These are phyloP conservation scores for Penicillium polonicum DNA, from an alignment of 2,329 filamentous ascomycete species.

Conservation along the genomic window DNA sequence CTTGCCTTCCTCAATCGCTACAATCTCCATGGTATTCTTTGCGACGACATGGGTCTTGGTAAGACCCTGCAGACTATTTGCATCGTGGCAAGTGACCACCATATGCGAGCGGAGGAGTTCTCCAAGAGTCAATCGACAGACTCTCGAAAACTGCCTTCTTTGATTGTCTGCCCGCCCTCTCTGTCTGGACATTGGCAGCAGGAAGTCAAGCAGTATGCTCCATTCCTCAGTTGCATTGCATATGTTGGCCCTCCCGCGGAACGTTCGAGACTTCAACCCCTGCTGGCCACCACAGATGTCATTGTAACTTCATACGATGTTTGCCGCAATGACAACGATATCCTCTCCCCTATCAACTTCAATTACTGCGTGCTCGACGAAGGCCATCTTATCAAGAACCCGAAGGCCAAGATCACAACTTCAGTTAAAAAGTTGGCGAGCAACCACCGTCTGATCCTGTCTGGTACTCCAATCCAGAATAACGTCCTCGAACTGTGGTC, in stretches of 20 bases:
- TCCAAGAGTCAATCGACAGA: constrained; percentile 77
- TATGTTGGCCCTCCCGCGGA: constrained; percentile 89
- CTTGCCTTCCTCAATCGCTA: constrained; percentile 97
- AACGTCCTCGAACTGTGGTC: constrained; percentile 98
- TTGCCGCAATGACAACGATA: constrained; percentile 89
- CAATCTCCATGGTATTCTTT: constrained; percentile 95
- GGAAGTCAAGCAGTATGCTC: constrained; percentile 92
- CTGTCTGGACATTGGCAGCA: constrained; percentile 98
- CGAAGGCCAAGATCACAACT: constrained; percentile 90
- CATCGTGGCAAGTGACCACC: constrained; percentile 96
- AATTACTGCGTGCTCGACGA: constrained; percentile 98
- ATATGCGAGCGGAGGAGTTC: constrained; percentile 87
- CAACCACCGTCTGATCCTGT: constrained; percentile 94
- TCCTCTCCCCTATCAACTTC: constrained; percentile 81
- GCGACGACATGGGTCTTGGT: constrained; percentile 97
- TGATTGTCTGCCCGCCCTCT: constrained; percentile 95
- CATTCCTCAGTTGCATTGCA: constrained; percentile 83
- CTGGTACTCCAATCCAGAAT: constrained; percentile 95
- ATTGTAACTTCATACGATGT: constrained; percentile 98
- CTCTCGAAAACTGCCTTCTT: constrained; percentile 74
- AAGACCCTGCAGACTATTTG: constrained; percentile 97
- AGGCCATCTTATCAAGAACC: constrained; percentile 98
- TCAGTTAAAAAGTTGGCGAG: constrained; percentile 87
- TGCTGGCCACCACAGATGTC: constrained; percentile 77
- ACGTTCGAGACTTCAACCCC: constrained; percentile 66